Evolutionary conservation across 1,284 basidiomycete species (phyloP).

Genomic region (Austroboletus rostrupii): DNA sequence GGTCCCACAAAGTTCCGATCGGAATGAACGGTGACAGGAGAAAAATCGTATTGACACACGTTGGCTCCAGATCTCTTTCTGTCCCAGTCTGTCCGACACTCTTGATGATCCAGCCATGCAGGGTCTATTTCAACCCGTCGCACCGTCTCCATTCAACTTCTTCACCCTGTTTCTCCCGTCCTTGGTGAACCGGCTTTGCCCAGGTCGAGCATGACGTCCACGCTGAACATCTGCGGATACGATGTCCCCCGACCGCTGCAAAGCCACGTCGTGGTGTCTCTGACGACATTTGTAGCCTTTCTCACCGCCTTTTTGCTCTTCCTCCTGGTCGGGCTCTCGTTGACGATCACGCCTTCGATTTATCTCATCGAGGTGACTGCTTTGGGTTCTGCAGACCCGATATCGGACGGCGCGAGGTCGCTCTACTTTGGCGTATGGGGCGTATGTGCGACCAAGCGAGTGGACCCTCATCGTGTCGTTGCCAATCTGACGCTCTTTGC

Average conservation of each 20-base stretch:
- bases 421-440: slow-evolving; percentile 76
- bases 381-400: slow-evolving; percentile 30
- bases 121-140: not conserved
- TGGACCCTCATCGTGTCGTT: not conserved
- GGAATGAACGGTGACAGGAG: too few species aligned
- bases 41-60: not conserved
- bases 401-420: slow-evolving; percentile 53
- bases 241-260: slow-evolving; percentile 36
- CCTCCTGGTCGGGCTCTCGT: slow-evolving; percentile 68
- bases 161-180: not conserved
- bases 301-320: slow-evolving; percentile 63
- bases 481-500: not conserved
- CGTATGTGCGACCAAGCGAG: slow-evolving; percentile 56
- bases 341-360: slow-evolving; percentile 69
- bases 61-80: not conserved
- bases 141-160: not conserved
- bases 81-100: not conserved
- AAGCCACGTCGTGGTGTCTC: slow-evolving; percentile 44
- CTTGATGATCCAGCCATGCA: not conserved
- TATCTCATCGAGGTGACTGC: slow-evolving; percentile 61
- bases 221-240: slow-evolving; percentile 17
- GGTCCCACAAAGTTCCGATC: too few species aligned
- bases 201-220: slow-evolving; percentile 12
- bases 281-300: slow-evolving; percentile 43
- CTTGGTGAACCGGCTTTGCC: not conserved